Base-by-base conservation (phyloP, 371 early-diverging fungal species). In the Neoconidiobolus thromboides region DNA sequence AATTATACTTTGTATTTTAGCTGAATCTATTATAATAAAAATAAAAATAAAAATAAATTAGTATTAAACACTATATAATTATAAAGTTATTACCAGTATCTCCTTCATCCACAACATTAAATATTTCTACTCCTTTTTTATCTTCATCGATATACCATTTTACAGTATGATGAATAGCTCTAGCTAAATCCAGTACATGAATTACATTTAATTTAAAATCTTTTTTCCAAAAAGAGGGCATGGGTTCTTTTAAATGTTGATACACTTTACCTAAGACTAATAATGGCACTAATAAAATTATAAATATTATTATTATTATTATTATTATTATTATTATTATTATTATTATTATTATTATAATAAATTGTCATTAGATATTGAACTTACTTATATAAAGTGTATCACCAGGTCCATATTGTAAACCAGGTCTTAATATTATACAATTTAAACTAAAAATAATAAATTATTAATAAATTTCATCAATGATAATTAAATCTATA, bases 241-340 rank as follows among this genome's bases (percentile, higher is more conserved):
- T 91, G 65, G 86, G 83, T 63, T 87, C 86, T 43, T 79, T 71
- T 15, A 84, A 65, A 36, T 83, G 77, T 60, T 86, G 71, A 69
- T 92, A 91, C n/a, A 96, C 84, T 43, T 85, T 84, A 43, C 88
- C 94, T 50, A 88, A 83, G 55, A 93, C 89, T 60, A 96, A 70
- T 50, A 93, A 85, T 42, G 94, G 91, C 26, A 90, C 92, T 83
- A 64, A 59, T 43, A 39, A 61, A 46, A 4, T 2, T 41, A 39
- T 5, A 44, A 57, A 9, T 14, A 4, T 10, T 43, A 6, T 5
- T n/a, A 49, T 49, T 14, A 5, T 26, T 26, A 26, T 26, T 26
- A 26, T 26, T 26, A 26, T 26, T 26, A 26, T 26, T 26, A 26
- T 26, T 26, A 26, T 26, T 26, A 26, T 26, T 26, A 26, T n/a